These are phyloP conservation scores for Saccharomyces uvarum DNA, from an alignment of 1,139 yeast species.

Conservation along the genomic window DNA sequence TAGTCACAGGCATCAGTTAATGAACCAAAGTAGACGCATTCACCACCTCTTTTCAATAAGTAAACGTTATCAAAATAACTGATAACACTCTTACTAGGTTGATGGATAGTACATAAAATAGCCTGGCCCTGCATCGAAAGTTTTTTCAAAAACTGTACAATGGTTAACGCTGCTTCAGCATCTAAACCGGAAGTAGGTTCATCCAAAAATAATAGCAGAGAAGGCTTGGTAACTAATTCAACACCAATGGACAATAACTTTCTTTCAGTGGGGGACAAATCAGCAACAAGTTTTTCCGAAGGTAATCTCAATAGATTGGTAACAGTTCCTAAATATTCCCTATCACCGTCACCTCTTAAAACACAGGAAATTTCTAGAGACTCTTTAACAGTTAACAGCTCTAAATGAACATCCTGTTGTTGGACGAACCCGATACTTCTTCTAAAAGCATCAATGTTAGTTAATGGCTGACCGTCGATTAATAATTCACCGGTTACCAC, in stretches of 20 bases:
- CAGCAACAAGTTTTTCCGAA: constrained; percentile 36
- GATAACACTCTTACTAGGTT: constrained; percentile 32
- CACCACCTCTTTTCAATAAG: constrained; percentile 38
- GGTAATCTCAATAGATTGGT: constrained; percentile 37
- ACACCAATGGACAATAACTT: constrained; percentile 49
- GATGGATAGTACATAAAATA: constrained; percentile 42
- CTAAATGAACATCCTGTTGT: constrained; percentile 50
- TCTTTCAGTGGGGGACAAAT: constrained; percentile 37
- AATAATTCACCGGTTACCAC: constrained; percentile 49
- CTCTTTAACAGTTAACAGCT: constrained; percentile 45
- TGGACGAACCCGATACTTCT: constrained; percentile 54
- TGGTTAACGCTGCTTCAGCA: constrained; percentile 44
- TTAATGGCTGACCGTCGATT: constrained; percentile 44
- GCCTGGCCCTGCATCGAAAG: constrained; percentile 43
- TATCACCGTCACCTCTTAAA: constrained; percentile 43
- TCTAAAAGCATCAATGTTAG: constrained; percentile 37
- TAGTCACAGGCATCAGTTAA: constrained; percentile 37
- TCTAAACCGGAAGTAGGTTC: constrained; percentile 46
- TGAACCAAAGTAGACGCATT: constrained; percentile 39
- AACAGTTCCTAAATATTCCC: constrained; percentile 41
- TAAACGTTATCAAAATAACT: constrained; percentile 38
- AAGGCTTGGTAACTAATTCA: constrained; percentile 44
- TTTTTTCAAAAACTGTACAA: constrained; percentile 37
- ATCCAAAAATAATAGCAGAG: constrained; percentile 39
- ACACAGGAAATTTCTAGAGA: constrained; percentile 45